Base-by-base conservation (phyloP, 371 early-diverging fungal species). In the Mortierella sp. region DNA sequence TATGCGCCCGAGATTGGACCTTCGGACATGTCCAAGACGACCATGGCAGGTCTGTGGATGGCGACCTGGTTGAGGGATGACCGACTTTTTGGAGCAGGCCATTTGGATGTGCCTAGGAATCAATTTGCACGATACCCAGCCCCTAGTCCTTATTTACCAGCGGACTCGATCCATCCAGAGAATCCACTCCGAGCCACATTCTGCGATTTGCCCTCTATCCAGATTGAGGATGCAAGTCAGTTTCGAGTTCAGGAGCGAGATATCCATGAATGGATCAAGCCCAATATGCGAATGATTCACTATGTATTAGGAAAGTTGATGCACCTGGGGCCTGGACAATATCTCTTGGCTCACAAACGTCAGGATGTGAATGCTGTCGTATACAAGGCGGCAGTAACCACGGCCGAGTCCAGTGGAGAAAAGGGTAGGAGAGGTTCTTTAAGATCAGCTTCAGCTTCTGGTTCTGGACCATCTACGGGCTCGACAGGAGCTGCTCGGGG, bases 11-110 rank as follows among this genome's bases (percentile, higher is more conserved):
- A 73, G 21, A 60, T 73, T 57, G 80, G 80, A 3, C 48, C 62
- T 0, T 46, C 57, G 15, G 73, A 73, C 14, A 57, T 70, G 1
- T 29, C 64, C 1, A 69, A 50, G 47, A 61, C 74, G 4, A 51
- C 60, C 14, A 59, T 69, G 74, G 73, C 70, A 15, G 73, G 80
- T 2, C 73, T 73, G 80, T 79, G 80, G 80, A 79, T 79, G 80
- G 58, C 70, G 9, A 62, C 80, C 14, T 73, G 80, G 73, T 57
- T 79, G 18, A 61, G 80, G 14, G 70, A 72, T 28, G 80, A 79
- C 28, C 63, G 73, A 0, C 67, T 73, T 5, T 52, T 79, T 11
- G 80, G 67, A 12, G 59, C 70, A 23, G 73, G 63, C 7, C 66
- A 67, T n/a, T 60, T 79, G 30, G 73, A 79, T 53, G 73, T 79